Evolutionary conservation across 495 filamentous ascomycete species (phyloP).

Genomic region (Hypoxylon crocopeplum): DNA sequence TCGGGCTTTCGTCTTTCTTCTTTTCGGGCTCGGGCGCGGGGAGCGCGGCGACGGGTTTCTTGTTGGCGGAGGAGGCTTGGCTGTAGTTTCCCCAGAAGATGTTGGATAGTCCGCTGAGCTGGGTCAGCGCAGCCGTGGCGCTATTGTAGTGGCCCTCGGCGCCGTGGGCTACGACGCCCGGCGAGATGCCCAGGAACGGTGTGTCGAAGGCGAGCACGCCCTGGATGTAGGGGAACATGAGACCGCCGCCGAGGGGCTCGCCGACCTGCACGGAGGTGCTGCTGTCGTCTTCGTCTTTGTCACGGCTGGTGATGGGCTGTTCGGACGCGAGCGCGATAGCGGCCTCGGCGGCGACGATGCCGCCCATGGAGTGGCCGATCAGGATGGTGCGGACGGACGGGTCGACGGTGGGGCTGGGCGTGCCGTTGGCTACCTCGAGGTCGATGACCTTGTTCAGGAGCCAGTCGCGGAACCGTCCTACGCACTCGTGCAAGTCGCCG

Average conservation of each 20-base stretch:
- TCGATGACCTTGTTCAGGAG: conserved; percentile 92
- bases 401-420: conserved; percentile 85
- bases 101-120: conserved; percentile 66
- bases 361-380: conserved; percentile 95
- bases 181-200: conserved; percentile 88
- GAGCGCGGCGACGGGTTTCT: conserved; percentile 39
- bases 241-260: conserved; percentile 40
- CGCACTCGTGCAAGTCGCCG: conserved; percentile 83
- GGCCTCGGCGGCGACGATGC: conserved; percentile 92
- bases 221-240: conserved; percentile 77
- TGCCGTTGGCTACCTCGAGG: conserved; percentile 83
- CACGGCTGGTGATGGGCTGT: conserved; percentile 60
- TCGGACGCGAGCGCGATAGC: conserved; percentile 73
- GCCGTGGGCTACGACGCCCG: conserved; percentile 85
- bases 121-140: conserved; percentile 70
- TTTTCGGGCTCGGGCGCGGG: conserved; percentile 41
- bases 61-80: conserved; percentile 37
- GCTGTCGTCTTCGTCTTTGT: conserved; percentile 31
- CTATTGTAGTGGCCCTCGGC: conserved; percentile 85
- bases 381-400: conserved; percentile 85
- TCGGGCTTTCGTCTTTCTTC: conserved; percentile 48
- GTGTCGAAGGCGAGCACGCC: conserved; percentile 95
- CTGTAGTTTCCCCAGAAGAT: conserved; percentile 64
- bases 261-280: conserved; percentile 24
- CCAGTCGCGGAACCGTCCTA: conserved; percentile 86